Evolutionary conservation across 495 filamentous ascomycete species (phyloP).

Genomic region (Tuber umbilicatum): DNA sequence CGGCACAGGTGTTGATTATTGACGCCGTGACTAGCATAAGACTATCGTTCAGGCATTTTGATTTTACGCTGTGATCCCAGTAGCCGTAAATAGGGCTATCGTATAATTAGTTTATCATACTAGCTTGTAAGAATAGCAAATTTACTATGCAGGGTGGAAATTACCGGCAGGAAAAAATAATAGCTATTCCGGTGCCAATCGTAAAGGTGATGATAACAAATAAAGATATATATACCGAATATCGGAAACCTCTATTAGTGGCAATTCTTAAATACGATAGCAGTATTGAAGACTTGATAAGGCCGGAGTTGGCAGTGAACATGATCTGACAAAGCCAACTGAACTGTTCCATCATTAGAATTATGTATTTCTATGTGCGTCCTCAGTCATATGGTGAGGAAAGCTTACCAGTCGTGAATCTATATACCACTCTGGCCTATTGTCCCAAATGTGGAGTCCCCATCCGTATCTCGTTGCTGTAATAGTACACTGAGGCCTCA

Average conservation of each 20-base stretch:
- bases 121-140: neutral
- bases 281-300: neutral
- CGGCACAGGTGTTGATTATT: neutral
- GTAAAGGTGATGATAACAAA: neutral
- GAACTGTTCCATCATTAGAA: neutral
- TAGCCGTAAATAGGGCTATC: neutral
- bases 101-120: neutral
- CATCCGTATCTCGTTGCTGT: neutral
- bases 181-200: neutral
- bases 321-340: neutral
- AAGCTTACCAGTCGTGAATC: neutral
- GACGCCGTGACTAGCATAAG: neutral
- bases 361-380: neutral
- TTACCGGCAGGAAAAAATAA: neutral
- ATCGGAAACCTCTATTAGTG: neutral
- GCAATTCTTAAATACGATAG: neutral
- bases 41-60: neutral
- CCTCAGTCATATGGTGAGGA: neutral
- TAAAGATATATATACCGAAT: neutral
- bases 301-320: neutral
- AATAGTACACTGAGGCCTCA: neutral
- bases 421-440: neutral
- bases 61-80: neutral
- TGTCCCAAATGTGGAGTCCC: conserved; percentile 1
- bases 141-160: neutral